Conservation (phyloP, 176 grass and related monocot species). For the Triticum turgidum region DNA sequence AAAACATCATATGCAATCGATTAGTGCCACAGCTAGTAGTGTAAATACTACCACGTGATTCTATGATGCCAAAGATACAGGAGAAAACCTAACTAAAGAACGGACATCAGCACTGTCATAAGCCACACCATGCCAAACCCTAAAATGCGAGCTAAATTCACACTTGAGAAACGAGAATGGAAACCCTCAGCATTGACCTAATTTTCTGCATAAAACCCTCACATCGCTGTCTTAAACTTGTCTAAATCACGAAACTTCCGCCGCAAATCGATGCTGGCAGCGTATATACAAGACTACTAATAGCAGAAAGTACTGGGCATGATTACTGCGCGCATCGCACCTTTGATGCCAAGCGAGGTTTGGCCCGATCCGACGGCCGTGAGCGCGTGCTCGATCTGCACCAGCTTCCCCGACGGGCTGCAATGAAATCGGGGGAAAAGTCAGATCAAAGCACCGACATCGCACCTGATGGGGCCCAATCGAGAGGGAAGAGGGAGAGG, state of each 20-base stretch:
- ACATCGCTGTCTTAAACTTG: background rate
- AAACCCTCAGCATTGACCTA: background rate
- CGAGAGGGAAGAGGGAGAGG: background rate
- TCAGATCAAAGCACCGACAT: background rate
- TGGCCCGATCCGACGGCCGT: constrained; percentile 95
- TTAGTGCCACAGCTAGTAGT: background rate
- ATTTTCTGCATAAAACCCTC: background rate
- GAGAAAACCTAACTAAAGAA: background rate
- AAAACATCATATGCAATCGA: background rate
- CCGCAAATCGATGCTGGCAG: background rate
- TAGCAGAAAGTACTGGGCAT: background rate
- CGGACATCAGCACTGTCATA: background rate
- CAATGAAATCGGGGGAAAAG: constrained; percentile 15
- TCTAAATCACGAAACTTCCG: background rate
- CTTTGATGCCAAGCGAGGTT: constrained; percentile 99
- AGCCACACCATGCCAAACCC: background rate
- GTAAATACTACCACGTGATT: background rate
- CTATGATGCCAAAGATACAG: background rate
- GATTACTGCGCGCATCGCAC: constrained; percentile 24
- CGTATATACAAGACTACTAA: background rate
- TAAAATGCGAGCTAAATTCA: background rate
- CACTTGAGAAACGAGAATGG: background rate
- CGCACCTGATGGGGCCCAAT: background rate
- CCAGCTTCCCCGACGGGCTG: constrained; percentile 97
- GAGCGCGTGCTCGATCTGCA: constrained; percentile 97